Conservation (phyloP, 192 early-diverging fungal genomes). For the Podochytrium sp. region DNA sequence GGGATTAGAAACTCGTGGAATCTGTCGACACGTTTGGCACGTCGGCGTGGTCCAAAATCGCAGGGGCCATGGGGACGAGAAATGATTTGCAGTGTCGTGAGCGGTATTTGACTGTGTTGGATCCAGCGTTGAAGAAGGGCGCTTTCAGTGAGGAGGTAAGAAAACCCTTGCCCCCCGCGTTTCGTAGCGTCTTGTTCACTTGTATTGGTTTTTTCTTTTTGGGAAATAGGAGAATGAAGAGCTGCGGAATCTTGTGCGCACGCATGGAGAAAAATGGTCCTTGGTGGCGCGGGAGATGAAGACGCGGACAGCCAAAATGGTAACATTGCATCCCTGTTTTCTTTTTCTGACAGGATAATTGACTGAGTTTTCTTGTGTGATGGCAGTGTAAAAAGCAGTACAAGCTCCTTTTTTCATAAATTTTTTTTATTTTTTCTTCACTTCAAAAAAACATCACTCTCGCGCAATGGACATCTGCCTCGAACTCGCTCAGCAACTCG, state of each 20-base stretch:
- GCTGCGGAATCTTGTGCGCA: neutral
- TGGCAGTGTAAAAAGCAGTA: conserved; percentile 15
- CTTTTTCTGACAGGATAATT: neutral
- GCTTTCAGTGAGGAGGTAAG: conserved; percentile 4
- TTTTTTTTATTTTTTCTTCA: too few relatives aligned
- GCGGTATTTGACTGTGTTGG: conserved; percentile 9
- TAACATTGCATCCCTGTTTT: neutral
- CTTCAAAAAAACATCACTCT: neutral
- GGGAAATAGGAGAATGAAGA: neutral
- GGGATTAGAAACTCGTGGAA: conserved; percentile 6
- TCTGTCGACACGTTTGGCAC: neutral
- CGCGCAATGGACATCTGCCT: conserved; percentile 8
- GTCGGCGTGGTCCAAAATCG: conserved; percentile 18
- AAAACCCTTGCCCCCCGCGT: too few relatives aligned
- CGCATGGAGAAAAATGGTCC: conserved; percentile 8
- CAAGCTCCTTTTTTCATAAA: too few relatives aligned
- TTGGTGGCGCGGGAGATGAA: neutral
- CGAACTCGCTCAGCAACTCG: conserved; percentile 23
- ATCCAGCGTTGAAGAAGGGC: conserved; percentile 25
- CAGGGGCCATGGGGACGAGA: conserved; percentile 3
- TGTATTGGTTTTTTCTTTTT: neutral
- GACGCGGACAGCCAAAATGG: conserved; percentile 24
- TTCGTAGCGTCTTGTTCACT: too few relatives aligned
- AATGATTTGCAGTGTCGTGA: conserved; percentile 33
- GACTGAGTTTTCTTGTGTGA: neutral